Base-by-base conservation (phyloP, 2,329 filamentous ascomycete species). In the Colletotrichum shisoi region DNA sequence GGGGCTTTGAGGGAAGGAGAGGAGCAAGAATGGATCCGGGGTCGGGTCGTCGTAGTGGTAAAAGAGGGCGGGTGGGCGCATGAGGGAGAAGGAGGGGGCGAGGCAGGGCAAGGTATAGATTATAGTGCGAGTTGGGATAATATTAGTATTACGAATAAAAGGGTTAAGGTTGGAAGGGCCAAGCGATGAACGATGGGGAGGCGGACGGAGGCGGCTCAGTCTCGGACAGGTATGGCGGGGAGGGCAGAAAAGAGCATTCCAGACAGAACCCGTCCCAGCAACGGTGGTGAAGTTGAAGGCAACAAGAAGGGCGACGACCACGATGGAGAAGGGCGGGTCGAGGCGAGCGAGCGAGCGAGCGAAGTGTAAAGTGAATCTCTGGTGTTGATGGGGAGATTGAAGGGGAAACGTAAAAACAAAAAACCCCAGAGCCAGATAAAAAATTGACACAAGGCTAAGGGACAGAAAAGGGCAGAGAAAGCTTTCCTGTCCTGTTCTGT, bases 61-160 rank as follows among this genome's bases (percentile, higher is more conserved):
- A 48, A 54, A 59, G 54, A 66, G 59, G 60, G 48, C 48, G 48
- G 54, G 31, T 19, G 54, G n/a, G 42, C 24, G 64, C 40, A 37
- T 46, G 56, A 67, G 64, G 61, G 63, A 61, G 49, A 34, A 67
- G 40, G 60, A 54, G 37, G 58, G 34, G 42, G 61, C 64, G 42
- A 64, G 56, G 51, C 61, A 64, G 53, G 65, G 49, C 34, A 65
- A 68, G 49, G 65, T 68, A 52, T 51, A 65, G 65, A 60, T 57
- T 68, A 68, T 65, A 60, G 61, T 68, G 57, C 21, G 56, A 60
- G 42, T 56, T 59, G 61, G 54, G 61, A 65, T 65, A 64, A 62
- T 60, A 68, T 68, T 65, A 68, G 61, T 48, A 68, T 65, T 68
- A 68, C 62, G 61, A 59, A 59, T 64, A 65, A 68, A 65, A 48